Conservation (phyloP, 768 basidiomycete genomes). For the Russula virescens region DNA sequence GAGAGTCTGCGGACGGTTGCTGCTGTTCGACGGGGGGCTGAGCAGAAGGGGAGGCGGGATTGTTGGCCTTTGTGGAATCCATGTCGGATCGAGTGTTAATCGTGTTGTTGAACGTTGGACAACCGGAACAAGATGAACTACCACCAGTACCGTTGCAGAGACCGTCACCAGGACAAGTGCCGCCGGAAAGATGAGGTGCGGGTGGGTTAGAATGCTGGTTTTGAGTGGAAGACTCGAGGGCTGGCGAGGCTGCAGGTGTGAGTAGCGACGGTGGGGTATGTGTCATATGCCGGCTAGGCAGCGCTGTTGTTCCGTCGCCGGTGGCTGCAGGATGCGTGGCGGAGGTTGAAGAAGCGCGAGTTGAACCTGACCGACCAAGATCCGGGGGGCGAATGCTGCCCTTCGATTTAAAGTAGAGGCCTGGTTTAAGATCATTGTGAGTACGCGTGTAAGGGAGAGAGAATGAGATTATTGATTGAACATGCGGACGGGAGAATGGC, state of each 20-base stretch:
- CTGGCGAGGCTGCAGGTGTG: conserved; percentile 32
- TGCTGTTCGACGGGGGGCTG: conserved; percentile 23
- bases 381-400: conserved; percentile 67
- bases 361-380: conserved; percentile 35
- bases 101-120: conserved; percentile 94
- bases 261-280: conserved; percentile 33
- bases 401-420: conserved; percentile 81
- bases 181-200: conserved; percentile 30
- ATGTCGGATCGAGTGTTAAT: conserved; percentile 40
- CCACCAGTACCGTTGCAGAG: conserved; percentile 97
- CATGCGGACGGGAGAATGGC: conserved; percentile 21
- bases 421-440: conserved; percentile 36
- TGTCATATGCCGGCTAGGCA: conserved; percentile 27
- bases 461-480: conserved; percentile 11
- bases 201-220: conserved; percentile 20
- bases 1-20: conserved; percentile 16
- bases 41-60: conserved; percentile 27
- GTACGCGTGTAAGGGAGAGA: conserved; percentile 15
- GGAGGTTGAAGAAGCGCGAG: conserved; percentile 21
- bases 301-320: conserved; percentile 30
- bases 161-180: conserved; percentile 98
- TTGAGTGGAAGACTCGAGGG: conserved; percentile 27
- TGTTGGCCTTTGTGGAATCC: conserved; percentile 27
- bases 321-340: conserved; percentile 28
- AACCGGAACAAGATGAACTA: conserved; percentile 86